These are phyloP conservation scores for Cladosporium phlei DNA, from an alignment of 2,329 filamentous ascomycete species.

Conservation along the genomic window DNA sequence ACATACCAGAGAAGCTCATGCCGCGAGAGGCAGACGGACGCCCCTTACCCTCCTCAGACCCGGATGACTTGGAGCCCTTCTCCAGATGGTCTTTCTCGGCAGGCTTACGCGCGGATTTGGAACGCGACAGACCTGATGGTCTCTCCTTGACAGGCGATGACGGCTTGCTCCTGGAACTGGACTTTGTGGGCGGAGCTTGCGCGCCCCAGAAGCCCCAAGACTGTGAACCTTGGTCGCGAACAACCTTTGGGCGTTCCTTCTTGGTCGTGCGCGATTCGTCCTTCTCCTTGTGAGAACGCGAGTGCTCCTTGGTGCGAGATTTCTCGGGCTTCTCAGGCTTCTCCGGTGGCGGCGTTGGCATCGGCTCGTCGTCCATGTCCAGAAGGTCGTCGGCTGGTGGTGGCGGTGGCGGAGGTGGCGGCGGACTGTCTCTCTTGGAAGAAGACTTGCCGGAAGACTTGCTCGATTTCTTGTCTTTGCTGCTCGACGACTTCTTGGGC, in stretches of 20 bases:
- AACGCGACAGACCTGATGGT: constrained; percentile 44
- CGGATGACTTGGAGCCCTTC: constrained; percentile 63
- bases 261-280: constrained; percentile 52
- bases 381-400: constrained; percentile 24
- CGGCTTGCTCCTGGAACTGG: constrained; percentile 45
- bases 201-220: constrained; percentile 72
- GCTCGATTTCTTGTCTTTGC: constrained; percentile 30
- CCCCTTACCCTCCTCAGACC: constrained; percentile 62
- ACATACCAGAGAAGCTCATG: constrained; percentile 56
- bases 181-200: constrained; percentile 34
- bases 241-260: constrained; percentile 73
- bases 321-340: constrained; percentile 34
- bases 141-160: constrained; percentile 38
- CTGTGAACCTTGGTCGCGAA: constrained; percentile 58
- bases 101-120: constrained; percentile 53
- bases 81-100: constrained; percentile 52
- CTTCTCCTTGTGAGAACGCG: constrained; percentile 21
- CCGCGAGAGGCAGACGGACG: constrained; percentile 54
- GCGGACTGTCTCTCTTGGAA: neutral
- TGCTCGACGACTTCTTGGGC: constrained; percentile 23
- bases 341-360: constrained; percentile 50
- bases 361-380: constrained; percentile 30
- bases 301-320: constrained; percentile 6
- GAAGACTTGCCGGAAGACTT: constrained; percentile 21
- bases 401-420: constrained; percentile 6